phyloP scores from a whole-genome alignment of 257 asterid species.

The Rhazya stricta region DNA sequence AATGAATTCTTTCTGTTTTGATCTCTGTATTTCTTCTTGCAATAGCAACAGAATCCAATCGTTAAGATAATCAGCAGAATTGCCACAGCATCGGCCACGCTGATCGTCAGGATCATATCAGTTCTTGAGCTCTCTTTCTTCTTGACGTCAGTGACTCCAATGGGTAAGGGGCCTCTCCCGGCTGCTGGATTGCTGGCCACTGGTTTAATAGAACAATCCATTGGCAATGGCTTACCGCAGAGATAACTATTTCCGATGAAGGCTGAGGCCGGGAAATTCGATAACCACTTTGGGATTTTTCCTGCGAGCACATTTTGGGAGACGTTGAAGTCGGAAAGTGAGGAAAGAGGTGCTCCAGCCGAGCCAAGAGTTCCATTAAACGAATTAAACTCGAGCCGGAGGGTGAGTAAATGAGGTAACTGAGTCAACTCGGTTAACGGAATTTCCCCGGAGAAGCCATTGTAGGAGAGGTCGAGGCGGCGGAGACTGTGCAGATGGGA shows the following conservation, averaged over 20 bases:
- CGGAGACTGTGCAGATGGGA: conserved; percentile 19
- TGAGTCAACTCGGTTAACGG: conserved; percentile 27
- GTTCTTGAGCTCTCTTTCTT: conserved; percentile 20
- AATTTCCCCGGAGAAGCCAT: conserved; percentile 24
- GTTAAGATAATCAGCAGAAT: conserved; percentile 10
- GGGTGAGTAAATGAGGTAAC: conserved; percentile 31
- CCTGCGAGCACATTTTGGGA: conserved; percentile 26
- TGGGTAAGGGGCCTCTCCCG: conserved; percentile 15
- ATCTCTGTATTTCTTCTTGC: conserved; percentile 12
- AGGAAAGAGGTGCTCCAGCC: neutral
- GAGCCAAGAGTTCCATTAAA: conserved; percentile 22
- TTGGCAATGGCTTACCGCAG: conserved; percentile 31
- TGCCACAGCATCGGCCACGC: conserved; percentile 20
- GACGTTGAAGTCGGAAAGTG: conserved; percentile 21
- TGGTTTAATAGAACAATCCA: conserved; percentile 13
- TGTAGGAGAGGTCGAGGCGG: conserved; percentile 32
- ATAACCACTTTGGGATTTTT: conserved; percentile 27
- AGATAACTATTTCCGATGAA: conserved; percentile 30
- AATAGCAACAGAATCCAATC: conserved; percentile 29
- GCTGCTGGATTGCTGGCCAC: conserved; percentile 5
- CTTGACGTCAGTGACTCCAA: conserved; percentile 16
- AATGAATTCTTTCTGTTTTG: neutral
- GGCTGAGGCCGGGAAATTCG: conserved; percentile 27
- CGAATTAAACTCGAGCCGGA: conserved; percentile 30
- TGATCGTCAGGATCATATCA: conserved; percentile 20